phyloP scores from a whole-genome alignment of 1,284 basidiomycete genomes.

The Testicularia cyperi region DNA sequence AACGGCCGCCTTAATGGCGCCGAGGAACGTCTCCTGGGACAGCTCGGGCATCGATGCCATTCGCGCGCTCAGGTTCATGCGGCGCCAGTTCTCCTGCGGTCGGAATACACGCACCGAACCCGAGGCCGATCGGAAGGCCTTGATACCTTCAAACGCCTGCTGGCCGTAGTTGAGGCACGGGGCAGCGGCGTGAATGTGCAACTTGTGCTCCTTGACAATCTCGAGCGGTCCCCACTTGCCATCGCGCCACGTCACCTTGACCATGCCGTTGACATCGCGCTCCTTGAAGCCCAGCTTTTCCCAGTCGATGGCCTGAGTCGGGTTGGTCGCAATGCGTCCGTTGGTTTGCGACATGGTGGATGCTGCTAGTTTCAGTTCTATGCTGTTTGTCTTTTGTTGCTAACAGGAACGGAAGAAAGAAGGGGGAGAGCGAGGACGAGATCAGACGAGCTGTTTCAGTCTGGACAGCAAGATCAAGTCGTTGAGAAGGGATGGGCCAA shows the following conservation, averaged over 20 bases:
- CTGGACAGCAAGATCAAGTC: too few relatives aligned
- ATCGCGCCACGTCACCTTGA: slow-evolving; percentile 36
- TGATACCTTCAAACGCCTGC: slow-evolving; percentile 59
- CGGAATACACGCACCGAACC: slow-evolving; percentile 58
- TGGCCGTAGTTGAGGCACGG: slow-evolving; percentile 60
- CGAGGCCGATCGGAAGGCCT: slow-evolving; percentile 51
- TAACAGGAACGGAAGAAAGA: too few relatives aligned
- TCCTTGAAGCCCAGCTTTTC: slow-evolving; percentile 41
- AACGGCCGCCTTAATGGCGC: slow-evolving; percentile 52
- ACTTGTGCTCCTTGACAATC: slow-evolving; percentile 49
- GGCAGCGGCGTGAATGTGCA: slow-evolving; percentile 56
- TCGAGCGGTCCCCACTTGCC: slow-evolving; percentile 51
- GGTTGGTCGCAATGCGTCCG: slow-evolving; percentile 30
- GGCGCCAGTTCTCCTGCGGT: slow-evolving; percentile 58
- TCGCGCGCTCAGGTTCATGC: slow-evolving; percentile 55
- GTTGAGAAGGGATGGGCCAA: too few relatives aligned
- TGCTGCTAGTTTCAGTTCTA: too few relatives aligned
- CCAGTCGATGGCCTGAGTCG: slow-evolving; percentile 32
- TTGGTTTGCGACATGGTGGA: slow-evolving; percentile 19
- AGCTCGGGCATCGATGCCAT: slow-evolving; percentile 57
- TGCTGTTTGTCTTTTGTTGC: too few relatives aligned
- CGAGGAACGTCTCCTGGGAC: slow-evolving; percentile 47
- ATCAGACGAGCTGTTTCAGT: too few relatives aligned
- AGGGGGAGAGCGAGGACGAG: too few relatives aligned
- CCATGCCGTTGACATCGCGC: slow-evolving; percentile 38